Conservation (phyloP, 2,329 filamentous ascomycete species). For the Botrytis byssoidea region DNA sequence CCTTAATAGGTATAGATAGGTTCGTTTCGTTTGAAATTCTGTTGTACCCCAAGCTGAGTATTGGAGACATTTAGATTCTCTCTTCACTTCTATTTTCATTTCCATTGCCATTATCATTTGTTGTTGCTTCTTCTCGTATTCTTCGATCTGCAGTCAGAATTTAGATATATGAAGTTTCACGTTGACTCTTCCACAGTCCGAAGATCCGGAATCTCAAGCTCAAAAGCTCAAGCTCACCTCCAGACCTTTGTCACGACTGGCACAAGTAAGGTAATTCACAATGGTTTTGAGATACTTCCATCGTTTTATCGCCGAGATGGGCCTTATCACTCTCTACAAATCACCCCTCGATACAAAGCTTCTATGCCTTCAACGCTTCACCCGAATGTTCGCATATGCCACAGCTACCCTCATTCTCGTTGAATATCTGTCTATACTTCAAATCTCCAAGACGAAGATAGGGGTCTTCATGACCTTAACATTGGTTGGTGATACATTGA, state of each 20-base stretch:
- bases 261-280: background rate
- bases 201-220: background rate
- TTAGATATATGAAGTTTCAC: constrained; percentile 1
- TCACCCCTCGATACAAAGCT: constrained; percentile 54
- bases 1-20: background rate
- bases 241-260: background rate
- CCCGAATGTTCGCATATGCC: constrained; percentile 64
- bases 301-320: constrained; percentile 43
- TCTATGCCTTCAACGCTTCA: constrained; percentile 57
- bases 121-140: background rate
- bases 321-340: constrained; percentile 45
- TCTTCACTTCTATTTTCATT: background rate
- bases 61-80: background rate
- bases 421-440: constrained; percentile 52
- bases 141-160: background rate
- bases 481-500: constrained; percentile 55
- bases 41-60: background rate
- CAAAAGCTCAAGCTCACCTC: background rate
- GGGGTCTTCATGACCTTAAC: constrained; percentile 67
- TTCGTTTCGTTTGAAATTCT: background rate
- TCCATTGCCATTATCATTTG: background rate
- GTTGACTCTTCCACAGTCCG: background rate
- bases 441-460: constrained; percentile 50
- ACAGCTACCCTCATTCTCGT: constrained; percentile 57
- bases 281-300: constrained; percentile 30